Conservation (phyloP, 1,139 yeast species). For the Hyphopichia wangnamkhiaoensis region DNA sequence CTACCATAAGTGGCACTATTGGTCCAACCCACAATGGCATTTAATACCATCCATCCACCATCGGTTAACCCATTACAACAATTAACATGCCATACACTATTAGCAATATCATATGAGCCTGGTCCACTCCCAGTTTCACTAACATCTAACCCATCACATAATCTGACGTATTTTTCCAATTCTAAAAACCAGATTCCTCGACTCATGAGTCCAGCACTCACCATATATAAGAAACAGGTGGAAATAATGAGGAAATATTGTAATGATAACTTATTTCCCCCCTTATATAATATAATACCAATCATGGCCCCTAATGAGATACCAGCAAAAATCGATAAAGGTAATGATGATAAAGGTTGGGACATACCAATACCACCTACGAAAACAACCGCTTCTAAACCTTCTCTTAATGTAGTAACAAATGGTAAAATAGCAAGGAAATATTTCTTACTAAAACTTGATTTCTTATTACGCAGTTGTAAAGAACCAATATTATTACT, state of each 20-base stretch:
- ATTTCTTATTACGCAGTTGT: not conserved
- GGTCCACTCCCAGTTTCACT: slow-evolving; percentile 92
- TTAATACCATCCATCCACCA: slow-evolving; percentile 91
- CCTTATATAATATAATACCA: slow-evolving; percentile 39
- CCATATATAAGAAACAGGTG: slow-evolving; percentile 45
- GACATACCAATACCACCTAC: slow-evolving; percentile 50
- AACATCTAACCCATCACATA: slow-evolving; percentile 81
- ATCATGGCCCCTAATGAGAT: slow-evolving; percentile 35
- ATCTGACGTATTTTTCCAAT: slow-evolving; percentile 61
- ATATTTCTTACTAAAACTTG: slow-evolving; percentile 30
- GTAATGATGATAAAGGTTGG: slow-evolving; percentile 40
- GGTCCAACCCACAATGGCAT: slow-evolving; percentile 94
- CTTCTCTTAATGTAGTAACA: slow-evolving; percentile 48
- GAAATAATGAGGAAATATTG: slow-evolving; percentile 43
- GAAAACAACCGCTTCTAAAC: slow-evolving; percentile 50
- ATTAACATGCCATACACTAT: slow-evolving; percentile 92
- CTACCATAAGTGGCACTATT: slow-evolving; percentile 94
- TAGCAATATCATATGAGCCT: slow-evolving; percentile 83
- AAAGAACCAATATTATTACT: slow-evolving; percentile 15
- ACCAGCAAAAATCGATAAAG: slow-evolving; percentile 40
- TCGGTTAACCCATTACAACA: slow-evolving; percentile 91
- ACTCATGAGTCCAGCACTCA: slow-evolving; percentile 47
- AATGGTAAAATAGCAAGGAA: slow-evolving; percentile 44
- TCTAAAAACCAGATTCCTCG: slow-evolving; percentile 90
- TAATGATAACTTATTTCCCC: slow-evolving; percentile 43